Percentiles rank a stretch among this genome's conserved stretches.
Conservation (phyloP, 257 asterid species). For the Nicotiana noctiflora region DNA sequence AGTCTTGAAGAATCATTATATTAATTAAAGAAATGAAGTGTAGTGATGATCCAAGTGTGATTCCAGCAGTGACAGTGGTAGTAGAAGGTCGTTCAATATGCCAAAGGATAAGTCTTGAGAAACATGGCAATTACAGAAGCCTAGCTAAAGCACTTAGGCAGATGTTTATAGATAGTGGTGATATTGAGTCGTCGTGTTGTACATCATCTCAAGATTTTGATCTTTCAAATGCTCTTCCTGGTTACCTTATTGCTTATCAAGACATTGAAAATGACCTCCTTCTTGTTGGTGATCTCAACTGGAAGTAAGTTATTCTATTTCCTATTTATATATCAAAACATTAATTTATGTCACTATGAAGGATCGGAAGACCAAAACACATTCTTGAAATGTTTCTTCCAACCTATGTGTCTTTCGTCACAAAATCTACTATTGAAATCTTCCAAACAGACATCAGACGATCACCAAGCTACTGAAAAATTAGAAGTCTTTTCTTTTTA, state of each 20-base stretch:
- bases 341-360: too few species aligned
- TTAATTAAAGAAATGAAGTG: slow-evolving; percentile 21
- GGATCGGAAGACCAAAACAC: too few species aligned
- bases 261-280: slow-evolving; percentile 86
- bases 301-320: slow-evolving; percentile 43
- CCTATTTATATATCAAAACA: too few species aligned
- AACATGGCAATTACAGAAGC: slow-evolving; percentile 52
- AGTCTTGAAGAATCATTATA: slow-evolving; percentile 35
- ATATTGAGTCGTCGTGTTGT: neutral
- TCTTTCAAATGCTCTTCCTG: slow-evolving; percentile 71
- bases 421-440: too few species aligned
- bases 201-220: slow-evolving; percentile 21
- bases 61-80: slow-evolving; percentile 75
- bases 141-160: slow-evolving; percentile 55
- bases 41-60: slow-evolving; percentile 43
- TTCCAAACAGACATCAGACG: too few species aligned
- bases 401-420: too few species aligned
- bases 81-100: slow-evolving; percentile 77
- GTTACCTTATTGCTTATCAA: slow-evolving; percentile 68
- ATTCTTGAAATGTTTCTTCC: too few species aligned
- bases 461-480: too few species aligned
- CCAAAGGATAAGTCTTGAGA: slow-evolving; percentile 70
- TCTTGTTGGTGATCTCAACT: slow-evolving; percentile 71
- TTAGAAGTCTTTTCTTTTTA: too few species aligned
- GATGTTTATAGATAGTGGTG: slow-evolving; percentile 45